Base-by-base conservation (phyloP, 2,329 filamentous ascomycete species). In the Stagonosporopsis vannaccii region DNA sequence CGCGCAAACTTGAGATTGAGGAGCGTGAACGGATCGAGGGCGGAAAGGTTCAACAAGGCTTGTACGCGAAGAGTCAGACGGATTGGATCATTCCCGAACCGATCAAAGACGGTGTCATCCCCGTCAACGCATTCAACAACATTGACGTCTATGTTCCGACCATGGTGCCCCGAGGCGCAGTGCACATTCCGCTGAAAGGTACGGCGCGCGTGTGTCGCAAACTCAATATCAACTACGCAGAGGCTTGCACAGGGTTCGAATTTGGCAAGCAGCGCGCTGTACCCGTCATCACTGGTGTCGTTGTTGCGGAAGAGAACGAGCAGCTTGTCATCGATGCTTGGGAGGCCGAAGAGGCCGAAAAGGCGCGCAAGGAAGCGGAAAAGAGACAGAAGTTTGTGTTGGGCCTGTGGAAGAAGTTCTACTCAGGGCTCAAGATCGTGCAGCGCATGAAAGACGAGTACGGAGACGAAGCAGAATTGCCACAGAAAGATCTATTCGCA, bases 241-340 rank as follows among this genome's bases (percentile, higher is more conserved):
- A 98, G 76, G 95, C 95, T 1, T 95, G 97, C 2, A 93, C 93
- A 0, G 95, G 92, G 1, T 99, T 99, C 72, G 95, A 99, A 71
- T 99, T 98, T 73, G 94, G 94, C 0, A 89, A 95, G 66, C 90
- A 95, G 58, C 93, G 95, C 83, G 95, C 95, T 5, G 92, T 98
- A 0, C 95, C 95, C 0, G 87, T 97, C 0, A 90, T 98, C 25
- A 89, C 91, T 50, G 95, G 94, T 0, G 92, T 97, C 0, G 92
- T 99, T 0, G 85, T 97, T 1, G 91, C 94, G 0, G 85, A 87
- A 60, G 93, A 96, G 75, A 84, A 97, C 63, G 85, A 90, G 58
- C 86, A 88, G 15, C 73, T 84, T 30, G 84, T 97, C 0, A 86
- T 91, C 72, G 89, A 91, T 69, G 90, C 93, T 60, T 90, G 96